Evolutionary conservation across 805 yeast genomes (phyloP), one percentile per base, ranked within the genome.

Genomic region (Yueomyces sp.): DNA sequence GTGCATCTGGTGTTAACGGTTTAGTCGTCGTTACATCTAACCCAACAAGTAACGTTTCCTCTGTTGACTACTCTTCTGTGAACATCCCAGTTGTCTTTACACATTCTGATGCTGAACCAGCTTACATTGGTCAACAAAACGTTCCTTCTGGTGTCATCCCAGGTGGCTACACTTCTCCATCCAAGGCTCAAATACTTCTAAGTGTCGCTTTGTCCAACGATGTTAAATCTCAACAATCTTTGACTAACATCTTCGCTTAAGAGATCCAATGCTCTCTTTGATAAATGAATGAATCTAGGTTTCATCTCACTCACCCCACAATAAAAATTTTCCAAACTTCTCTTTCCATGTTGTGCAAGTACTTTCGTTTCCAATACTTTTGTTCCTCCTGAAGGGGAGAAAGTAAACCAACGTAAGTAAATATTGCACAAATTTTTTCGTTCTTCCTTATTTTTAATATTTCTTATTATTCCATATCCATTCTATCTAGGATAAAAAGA

Each of bases 101-200:
- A 7, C 27, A 43, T 11, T 39, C 40, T 32, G 44, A 42, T 28
- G 41, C 28, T 4, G 45, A 42, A 28, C 43, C 53, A 39, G 43
- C 45, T n/a, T 50, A 44, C 36, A 45, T 54, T 8, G 47, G 48
- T 5, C 43, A 45, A 5, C 47, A 47, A 4, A 49, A 49, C 26
- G 49, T 55, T 19, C 60, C 62, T 37, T 33, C 40, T 0, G 50
- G 50, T 26, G 53, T 58, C 11, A 49, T 60, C 38, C 53, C 60
- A 11, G 64, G 56, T 11, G 65, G 64, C 26, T 52, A 50, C 44
- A 44, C 60, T 42, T 47, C 60, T 12, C 64, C 65, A 40, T 42
- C 51, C 27, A 55, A 61, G 49, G 59, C 63, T 6, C 60, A 59
- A 41, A 44, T 60, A n/a, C 44, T 61, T 39, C 45, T 57, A 27